These are phyloP conservation scores for Amauroascus niger DNA, from an alignment of 2,329 filamentous ascomycete genomes.

Conservation along the genomic window DNA sequence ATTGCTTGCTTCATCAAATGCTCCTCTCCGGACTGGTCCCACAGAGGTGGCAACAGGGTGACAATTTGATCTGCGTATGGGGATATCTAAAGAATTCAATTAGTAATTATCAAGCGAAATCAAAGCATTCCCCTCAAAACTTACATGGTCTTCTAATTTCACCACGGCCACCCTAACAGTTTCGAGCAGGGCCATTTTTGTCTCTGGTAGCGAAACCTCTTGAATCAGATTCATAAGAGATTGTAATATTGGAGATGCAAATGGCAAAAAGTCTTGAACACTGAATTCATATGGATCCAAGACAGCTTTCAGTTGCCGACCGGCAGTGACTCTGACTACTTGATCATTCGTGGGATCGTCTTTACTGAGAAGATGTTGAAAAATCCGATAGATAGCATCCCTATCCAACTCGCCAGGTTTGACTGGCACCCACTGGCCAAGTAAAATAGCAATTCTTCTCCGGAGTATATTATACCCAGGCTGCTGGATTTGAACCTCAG, in stretches of 20 bases:
- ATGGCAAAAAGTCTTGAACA: conserved; percentile 63
- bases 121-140: conserved; percentile 41
- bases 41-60: conserved; percentile 66
- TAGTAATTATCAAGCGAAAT: conserved; percentile 68
- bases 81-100: conserved; percentile 51
- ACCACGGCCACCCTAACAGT: conserved; percentile 74
- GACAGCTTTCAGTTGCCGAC: conserved; percentile 68
- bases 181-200: conserved; percentile 79
- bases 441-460: conserved; percentile 74
- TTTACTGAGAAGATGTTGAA: conserved; percentile 71
- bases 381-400: conserved; percentile 75
- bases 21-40: conserved; percentile 76
- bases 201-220: conserved; percentile 72
- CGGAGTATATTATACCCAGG: conserved; percentile 71
- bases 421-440: conserved; percentile 82
- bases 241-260: conserved; percentile 61
- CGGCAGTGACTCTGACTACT: conserved; percentile 85
- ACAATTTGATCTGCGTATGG: conserved; percentile 72
- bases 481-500: conserved; percentile 62
- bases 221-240: conserved; percentile 68
- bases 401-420: conserved; percentile 60
- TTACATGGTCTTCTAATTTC: conserved; percentile 64
- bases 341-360: conserved; percentile 74
- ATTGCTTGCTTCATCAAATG: conserved; percentile 92
- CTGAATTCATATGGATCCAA: conserved; percentile 79